Conservation (phyloP, 2,329 filamentous ascomycete species). For the Xylaria hypoxylon region DNA sequence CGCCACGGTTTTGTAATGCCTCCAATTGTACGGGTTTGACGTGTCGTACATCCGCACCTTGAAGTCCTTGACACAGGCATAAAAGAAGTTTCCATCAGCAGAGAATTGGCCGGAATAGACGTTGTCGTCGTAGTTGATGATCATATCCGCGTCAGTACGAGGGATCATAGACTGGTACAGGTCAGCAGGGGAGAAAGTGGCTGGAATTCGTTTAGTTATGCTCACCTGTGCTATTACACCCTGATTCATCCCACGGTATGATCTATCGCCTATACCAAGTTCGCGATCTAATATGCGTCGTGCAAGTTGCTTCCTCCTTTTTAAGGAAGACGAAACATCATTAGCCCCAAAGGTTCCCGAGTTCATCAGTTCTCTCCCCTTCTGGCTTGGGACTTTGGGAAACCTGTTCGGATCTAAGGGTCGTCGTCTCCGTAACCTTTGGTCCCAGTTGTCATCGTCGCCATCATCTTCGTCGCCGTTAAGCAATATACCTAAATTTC, state of each 20-base stretch:
- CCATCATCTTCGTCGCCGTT: conserved; percentile 51
- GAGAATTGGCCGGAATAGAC: conserved; percentile 98
- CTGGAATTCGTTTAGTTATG: neutral
- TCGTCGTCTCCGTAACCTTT: conserved; percentile 58
- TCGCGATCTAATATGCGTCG: conserved; percentile 83
- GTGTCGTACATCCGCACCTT: conserved; percentile 98
- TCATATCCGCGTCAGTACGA: conserved; percentile 79
- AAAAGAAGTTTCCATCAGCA: conserved; percentile 97
- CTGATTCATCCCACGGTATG: conserved; percentile 70
- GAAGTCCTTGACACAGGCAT: conserved; percentile 91
- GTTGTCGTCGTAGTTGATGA: conserved; percentile 86
- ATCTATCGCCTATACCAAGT: conserved; percentile 74
- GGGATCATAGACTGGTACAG: conserved; percentile 77
- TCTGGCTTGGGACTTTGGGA: conserved; percentile 85
- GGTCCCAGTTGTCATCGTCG: conserved; percentile 56
- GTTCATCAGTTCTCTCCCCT: conserved; percentile 82
- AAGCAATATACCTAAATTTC: conserved; percentile 53
- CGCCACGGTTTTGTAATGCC: conserved; percentile 89
- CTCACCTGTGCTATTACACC: conserved; percentile 75
- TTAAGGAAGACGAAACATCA: conserved; percentile 60
- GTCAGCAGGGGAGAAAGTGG: conserved; percentile 35
- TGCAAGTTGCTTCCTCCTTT: conserved; percentile 70
- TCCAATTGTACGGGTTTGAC: conserved; percentile 93
- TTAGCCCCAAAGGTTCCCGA: conserved; percentile 83
- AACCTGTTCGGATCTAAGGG: conserved; percentile 69